These are phyloP conservation scores for Lipomyces starkeyi DNA, from an alignment of 805 yeast species.

Conservation along the genomic window DNA sequence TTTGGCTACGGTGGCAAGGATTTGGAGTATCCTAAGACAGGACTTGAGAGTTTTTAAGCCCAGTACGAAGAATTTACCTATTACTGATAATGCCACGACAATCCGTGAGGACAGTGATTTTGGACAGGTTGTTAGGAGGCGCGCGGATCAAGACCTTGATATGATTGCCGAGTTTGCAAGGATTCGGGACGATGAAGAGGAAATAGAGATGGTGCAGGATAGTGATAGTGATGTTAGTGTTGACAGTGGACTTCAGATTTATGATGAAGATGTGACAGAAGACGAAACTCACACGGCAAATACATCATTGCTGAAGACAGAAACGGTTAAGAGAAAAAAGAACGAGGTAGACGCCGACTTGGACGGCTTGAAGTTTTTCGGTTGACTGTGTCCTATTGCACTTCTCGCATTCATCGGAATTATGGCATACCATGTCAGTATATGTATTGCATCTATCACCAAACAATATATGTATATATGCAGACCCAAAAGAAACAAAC, in stretches of 20 bases:
- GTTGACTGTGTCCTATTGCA: not conserved
- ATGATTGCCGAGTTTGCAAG: not conserved
- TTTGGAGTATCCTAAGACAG: slow-evolving; percentile 19
- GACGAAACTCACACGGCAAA: not conserved
- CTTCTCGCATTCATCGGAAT: not conserved
- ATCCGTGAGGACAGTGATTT: not conserved
- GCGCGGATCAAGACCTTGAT: not conserved
- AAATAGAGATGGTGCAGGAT: not conserved
- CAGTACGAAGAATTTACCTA: not conserved
- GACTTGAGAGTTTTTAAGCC: slow-evolving; percentile 19
- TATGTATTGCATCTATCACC: not conserved
- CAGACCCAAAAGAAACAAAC: not conserved
- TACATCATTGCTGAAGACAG: not conserved
- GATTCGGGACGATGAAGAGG: not conserved
- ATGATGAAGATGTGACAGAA: not conserved
- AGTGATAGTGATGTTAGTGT: not conserved
- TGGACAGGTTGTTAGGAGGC: slow-evolving; percentile 4
- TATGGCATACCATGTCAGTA: not conserved
- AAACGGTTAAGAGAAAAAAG: not conserved
- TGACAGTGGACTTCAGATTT: not conserved
- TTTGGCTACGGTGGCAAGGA: slow-evolving; percentile 19
- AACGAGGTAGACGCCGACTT: not conserved
- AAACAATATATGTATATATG: not conserved
- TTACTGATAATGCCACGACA: not conserved
- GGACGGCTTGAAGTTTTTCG: not conserved